Evolutionary conservation across 495 filamentous ascomycete species (phyloP).

Genomic region (Saxophila tyrrhenica): DNA sequence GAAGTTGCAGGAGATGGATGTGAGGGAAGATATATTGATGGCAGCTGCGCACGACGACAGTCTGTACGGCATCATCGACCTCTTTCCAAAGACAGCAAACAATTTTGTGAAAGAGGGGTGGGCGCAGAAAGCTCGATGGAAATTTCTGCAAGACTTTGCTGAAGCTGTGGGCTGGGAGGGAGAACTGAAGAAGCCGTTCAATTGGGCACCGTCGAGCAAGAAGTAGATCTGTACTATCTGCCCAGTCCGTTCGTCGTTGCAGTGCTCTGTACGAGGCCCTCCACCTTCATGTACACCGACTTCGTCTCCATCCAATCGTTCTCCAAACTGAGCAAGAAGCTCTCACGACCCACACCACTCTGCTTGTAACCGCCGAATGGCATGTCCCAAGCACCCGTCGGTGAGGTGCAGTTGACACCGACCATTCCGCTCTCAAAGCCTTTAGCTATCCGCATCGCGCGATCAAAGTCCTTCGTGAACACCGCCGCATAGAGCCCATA

Average conservation of each 20-base stretch:
- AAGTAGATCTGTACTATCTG: too few species aligned
- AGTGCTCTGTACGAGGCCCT: too few species aligned
- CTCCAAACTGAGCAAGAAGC: slow-evolving; percentile 33
- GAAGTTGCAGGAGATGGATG: slow-evolving; percentile 33
- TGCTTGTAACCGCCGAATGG: slow-evolving; percentile 43
- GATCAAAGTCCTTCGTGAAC: slow-evolving; percentile 41
- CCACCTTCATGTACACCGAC: slow-evolving; percentile 34
- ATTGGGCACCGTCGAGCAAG: too few species aligned
- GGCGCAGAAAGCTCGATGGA: slow-evolving; percentile 39
- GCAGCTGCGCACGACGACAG: slow-evolving; percentile 43
- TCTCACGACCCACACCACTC: slow-evolving; percentile 38
- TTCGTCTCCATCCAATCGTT: slow-evolving; percentile 37
- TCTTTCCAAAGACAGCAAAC: slow-evolving; percentile 42
- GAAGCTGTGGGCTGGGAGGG: too few species aligned
- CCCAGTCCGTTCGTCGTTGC: too few species aligned
- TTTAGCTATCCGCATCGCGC: slow-evolving; percentile 37
- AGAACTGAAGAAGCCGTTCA: too few species aligned
- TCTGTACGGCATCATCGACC: slow-evolving; percentile 27
- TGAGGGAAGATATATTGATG: slow-evolving; percentile 38
- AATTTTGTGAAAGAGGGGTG: slow-evolving; percentile 40
- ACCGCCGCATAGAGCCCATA: slow-evolving; percentile 26
- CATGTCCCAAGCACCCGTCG: slow-evolving; percentile 1
- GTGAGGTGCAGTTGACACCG: slow-evolving; percentile 37
- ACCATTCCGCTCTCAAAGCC: slow-evolving; percentile 41
- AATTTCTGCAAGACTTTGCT: slow-evolving; percentile 46